Base-by-base conservation (phyloP, 2,329 filamentous ascomycete species). In the Coniella lustricola region DNA sequence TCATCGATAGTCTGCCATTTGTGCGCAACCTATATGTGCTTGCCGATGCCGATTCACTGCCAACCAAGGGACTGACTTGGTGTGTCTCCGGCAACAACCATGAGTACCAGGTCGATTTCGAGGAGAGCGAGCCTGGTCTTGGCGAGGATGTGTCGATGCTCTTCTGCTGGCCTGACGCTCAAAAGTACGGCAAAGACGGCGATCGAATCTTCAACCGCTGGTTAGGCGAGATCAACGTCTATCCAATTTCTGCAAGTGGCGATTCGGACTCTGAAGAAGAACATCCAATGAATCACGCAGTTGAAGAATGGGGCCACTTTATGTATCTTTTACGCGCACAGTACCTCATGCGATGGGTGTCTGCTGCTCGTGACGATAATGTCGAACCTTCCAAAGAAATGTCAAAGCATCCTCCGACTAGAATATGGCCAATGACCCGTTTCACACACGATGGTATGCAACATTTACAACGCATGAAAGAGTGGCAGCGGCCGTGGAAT, bases 81-180 rank as follows among this genome's bases (percentile, higher is more conserved):
- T 64, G 61, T 17, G 60, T 54, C 0, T 62, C 65, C 0, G 57
- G 65, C 2, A 49, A 56, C 2, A 52, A 60, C 3, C 59, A 64
- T 12, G 55, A 49, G 2, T 63, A 65, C 33, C 48, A 54, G 34
- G 48, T 60, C 2, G 55, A 62, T 33, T 59, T 56, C 2, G 62
- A 64, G 20, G 56, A 53, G 13, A 13, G 8, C 9, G 48, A 57
- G 7, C 42, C 53, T 5, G 60, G 59, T 0, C 20, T 59, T 0
- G 59, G 59, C n/a, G 59, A 61, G 8, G 54, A 63, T 8, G 22
- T 59, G 8, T 46, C 58, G 16, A 55, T 56, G 13, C 4, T 64
- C 3, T 58, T 58, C 46, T 64, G 59, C 20, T 68, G 65, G 64
- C 67, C 67, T 0, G 59, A 70, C 21, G 22, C 60, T 0, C 55